Evolutionary conservation across 345 rosid species (phyloP), one percentile per base, ranked within the genome.

Genomic region (Zanthoxylum bungeanum): DNA sequence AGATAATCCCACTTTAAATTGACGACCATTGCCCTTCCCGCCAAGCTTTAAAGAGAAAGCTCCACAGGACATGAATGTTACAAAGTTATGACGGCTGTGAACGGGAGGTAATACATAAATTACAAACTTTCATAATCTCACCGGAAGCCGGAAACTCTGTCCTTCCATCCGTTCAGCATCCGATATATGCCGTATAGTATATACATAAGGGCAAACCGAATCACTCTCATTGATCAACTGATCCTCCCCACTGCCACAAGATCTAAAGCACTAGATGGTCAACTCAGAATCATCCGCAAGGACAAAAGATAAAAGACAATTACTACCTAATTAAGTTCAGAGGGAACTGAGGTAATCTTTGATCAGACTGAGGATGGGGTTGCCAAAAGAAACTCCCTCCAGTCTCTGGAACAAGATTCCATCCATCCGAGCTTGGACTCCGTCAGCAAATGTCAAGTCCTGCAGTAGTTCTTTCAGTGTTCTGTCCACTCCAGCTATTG

Each of bases 401-500:
- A 92, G 80, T 65, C 84, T 80, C 85, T 92, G 92, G 78, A 84
- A 87, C 84, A 90, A 37, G 72, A 88, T 89, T 34, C 98, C 97
- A 12, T 92, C 98, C 97, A 94, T 85, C 66, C 97, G 91, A 70
- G 97, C 97, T 74, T 94, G 98, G 66, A 94, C 79, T 24, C 93
- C 93, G 0, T 82, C 85, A 0, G 87, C 75, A 74, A 79, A 68
- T 9, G 87, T 71, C 71, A 94, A 58, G 28, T 89, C 95, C 62
- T 80, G 86, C 46, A 92, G 68, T 47, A 92, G 53, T 80, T 72
- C 89, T 71, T 83, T 87, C 76, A 91, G 22, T 42, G 88, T 81
- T 68, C 75, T 79, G 79, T 92, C 92, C 24, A 86, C 95, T 70
- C 93, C 93, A 28, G 84, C 85, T 52, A 92, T 57, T 21, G 98